Conservation (phyloP, 2,329 filamentous ascomycete species). For the Shiraia sp. region DNA sequence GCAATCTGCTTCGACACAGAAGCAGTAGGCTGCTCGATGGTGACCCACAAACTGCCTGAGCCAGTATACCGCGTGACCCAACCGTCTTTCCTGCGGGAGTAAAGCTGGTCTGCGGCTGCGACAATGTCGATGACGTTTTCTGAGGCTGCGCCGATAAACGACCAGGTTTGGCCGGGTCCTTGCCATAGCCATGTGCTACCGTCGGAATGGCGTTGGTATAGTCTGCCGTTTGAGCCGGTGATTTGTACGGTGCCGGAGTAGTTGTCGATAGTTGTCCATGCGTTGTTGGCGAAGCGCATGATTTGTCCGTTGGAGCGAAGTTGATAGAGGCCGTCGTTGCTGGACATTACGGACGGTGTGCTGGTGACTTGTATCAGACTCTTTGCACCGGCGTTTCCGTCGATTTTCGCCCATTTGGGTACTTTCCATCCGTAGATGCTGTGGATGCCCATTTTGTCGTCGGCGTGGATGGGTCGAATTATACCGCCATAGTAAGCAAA, state of each 20-base stretch:
- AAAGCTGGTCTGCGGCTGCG: conserved; percentile 29
- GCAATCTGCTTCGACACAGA: conserved; percentile 24
- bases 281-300: conserved; percentile 18
- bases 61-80: conserved; percentile 31
- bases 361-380: conserved; percentile 25
- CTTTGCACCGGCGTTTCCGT: conserved; percentile 19
- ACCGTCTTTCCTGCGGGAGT: conserved; percentile 34
- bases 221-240: conserved; percentile 21
- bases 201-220: conserved; percentile 34
- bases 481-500: conserved; percentile 31
- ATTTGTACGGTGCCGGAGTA: conserved; percentile 34
- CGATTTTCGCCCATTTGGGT: conserved; percentile 29
- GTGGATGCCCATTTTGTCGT: conserved; percentile 35
- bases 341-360: conserved; percentile 1
- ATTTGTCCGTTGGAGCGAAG: conserved; percentile 30
- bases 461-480: conserved; percentile 25
- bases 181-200: conserved; percentile 30
- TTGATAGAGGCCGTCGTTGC: conserved; percentile 32
- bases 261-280: conserved; percentile 27
- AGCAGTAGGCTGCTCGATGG: conserved; percentile 25
- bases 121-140: conserved; percentile 33
- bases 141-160: conserved; percentile 21
- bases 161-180: conserved; percentile 22
- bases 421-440: conserved; percentile 33
- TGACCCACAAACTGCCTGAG: conserved; percentile 21